These are phyloP conservation scores for Candida jianshihensis DNA, from an alignment of 805 yeast species.

Conservation along the genomic window DNA sequence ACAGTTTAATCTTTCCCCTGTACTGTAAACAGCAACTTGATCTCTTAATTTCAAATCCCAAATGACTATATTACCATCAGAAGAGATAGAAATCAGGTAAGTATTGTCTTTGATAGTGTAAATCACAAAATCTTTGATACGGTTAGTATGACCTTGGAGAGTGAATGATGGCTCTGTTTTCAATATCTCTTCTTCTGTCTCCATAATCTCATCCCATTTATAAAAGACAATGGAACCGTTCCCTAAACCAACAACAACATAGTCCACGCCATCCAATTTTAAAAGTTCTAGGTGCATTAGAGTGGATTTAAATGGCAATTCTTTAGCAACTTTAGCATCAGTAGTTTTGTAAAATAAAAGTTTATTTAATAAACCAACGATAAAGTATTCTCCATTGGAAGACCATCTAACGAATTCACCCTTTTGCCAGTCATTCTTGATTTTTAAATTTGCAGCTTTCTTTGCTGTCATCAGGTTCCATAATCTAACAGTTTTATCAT, in stretches of 20 bases:
- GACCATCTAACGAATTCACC: constrained; percentile 68
- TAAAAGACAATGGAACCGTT: constrained; percentile 66
- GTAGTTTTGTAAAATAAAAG: constrained; percentile 59
- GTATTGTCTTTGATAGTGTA: constrained; percentile 31
- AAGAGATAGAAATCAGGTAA: constrained; percentile 73
- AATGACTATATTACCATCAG: constrained; percentile 89
- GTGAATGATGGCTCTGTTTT: constrained; percentile 43
- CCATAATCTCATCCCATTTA: constrained; percentile 30
- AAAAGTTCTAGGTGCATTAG: constrained; percentile 63
- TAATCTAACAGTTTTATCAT: constrained; percentile 73
- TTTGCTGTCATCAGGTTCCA: constrained; percentile 98
- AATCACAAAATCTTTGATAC: constrained; percentile 74
- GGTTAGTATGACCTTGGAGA: constrained; percentile 73
- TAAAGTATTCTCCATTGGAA: constrained; percentile 57
- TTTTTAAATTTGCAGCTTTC: constrained; percentile 79
- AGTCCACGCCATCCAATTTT: constrained; percentile 40
- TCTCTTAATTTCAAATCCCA: constrained; percentile 71
- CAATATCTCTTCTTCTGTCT: constrained; percentile 22
- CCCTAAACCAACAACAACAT: constrained; percentile 58
- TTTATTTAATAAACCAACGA: constrained; percentile 66
- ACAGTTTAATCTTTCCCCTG: constrained; percentile 90
- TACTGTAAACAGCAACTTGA: constrained; percentile 83
- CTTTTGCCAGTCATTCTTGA: constrained; percentile 60
- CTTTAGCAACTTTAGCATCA: constrained; percentile 50
- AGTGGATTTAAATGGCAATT: constrained; percentile 44